Conservation (phyloP, 257 asterid species). For the Sherardia arvensis region DNA sequence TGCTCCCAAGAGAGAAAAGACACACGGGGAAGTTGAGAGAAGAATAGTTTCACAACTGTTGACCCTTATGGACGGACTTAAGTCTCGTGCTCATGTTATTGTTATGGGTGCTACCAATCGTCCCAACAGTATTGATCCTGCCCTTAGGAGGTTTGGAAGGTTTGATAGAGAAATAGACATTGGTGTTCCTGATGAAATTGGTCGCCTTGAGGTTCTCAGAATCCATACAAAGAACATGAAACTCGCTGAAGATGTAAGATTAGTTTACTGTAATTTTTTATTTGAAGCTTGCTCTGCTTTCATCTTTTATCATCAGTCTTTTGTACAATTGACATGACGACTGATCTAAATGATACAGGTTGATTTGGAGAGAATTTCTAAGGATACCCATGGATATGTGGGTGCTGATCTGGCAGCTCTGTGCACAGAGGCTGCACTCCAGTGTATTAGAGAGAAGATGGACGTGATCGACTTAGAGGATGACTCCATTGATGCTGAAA, state of each 20-base stretch:
- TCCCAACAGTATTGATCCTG: slow-evolving; percentile 91
- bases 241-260: slow-evolving; percentile 70
- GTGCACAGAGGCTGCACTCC: slow-evolving; percentile 93
- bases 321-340: not conserved
- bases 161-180: slow-evolving; percentile 89
- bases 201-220: slow-evolving; percentile 90
- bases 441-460: slow-evolving; percentile 97
- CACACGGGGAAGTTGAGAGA: slow-evolving; percentile 89
- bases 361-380: slow-evolving; percentile 72
- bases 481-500: slow-evolving; percentile 81
- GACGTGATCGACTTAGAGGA: slow-evolving; percentile 90
- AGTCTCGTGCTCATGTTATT: slow-evolving; percentile 84
- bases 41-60: slow-evolving; percentile 89
- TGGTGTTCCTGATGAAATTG: slow-evolving; percentile 94
- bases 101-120: slow-evolving; percentile 95
- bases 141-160: slow-evolving; percentile 86
- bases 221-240: slow-evolving; percentile 95
- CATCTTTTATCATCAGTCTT: not conserved
- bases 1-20: slow-evolving; percentile 94
- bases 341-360: slow-evolving; percentile 37
- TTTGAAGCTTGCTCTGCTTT: not conserved
- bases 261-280: not conserved
- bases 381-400: slow-evolving; percentile 84
- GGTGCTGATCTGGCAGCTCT: slow-evolving; percentile 96
- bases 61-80: slow-evolving; percentile 92